Evolutionary conservation across 768 basidiomycete species (phyloP).

Genomic region (Pholiota microspora): DNA sequence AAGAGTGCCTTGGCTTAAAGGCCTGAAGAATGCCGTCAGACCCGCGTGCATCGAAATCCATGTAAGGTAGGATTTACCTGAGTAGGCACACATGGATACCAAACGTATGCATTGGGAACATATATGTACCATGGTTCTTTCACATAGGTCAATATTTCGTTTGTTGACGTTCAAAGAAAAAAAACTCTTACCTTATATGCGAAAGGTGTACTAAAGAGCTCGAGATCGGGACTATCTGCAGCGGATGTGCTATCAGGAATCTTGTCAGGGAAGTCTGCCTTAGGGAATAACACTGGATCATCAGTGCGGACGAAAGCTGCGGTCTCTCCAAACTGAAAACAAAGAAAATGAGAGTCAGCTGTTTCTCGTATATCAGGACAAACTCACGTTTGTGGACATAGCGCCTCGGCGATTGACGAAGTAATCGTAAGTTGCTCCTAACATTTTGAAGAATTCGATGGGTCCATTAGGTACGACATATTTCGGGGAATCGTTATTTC

Average conservation of each 20-base stretch:
- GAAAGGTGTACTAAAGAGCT: slow-evolving; percentile 37
- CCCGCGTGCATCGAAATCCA: too few species aligned
- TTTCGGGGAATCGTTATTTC: slow-evolving; percentile 38
- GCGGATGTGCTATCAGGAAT: slow-evolving; percentile 39
- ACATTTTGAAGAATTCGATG: slow-evolving; percentile 26
- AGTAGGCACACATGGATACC: slow-evolving; percentile 36
- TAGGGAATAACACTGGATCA: slow-evolving; percentile 45
- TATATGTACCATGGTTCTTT: slow-evolving; percentile 34
- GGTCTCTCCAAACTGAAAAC: slow-evolving; percentile 46
- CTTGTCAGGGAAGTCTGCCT: slow-evolving; percentile 25
- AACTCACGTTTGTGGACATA: slow-evolving; percentile 50
- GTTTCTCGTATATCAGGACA: too few species aligned
- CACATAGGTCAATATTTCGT: background rate
- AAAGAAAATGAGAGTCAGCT: too few species aligned
- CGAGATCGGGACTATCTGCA: slow-evolving; percentile 39
- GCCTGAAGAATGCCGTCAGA: too few species aligned
- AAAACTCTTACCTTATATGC: slow-evolving; percentile 35
- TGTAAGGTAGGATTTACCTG: slow-evolving; percentile 21
- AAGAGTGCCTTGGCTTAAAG: slow-evolving; percentile 36
- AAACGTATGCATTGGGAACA: slow-evolving; percentile 37
- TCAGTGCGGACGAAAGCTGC: slow-evolving; percentile 53
- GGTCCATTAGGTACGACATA: slow-evolving; percentile 31
- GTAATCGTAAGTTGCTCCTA: slow-evolving; percentile 40
- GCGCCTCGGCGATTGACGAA: slow-evolving; percentile 44
- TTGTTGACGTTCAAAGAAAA: too few species aligned